Evolutionary conservation across 331 rosid species (phyloP).

Genomic region (Quercus lobata): DNA sequence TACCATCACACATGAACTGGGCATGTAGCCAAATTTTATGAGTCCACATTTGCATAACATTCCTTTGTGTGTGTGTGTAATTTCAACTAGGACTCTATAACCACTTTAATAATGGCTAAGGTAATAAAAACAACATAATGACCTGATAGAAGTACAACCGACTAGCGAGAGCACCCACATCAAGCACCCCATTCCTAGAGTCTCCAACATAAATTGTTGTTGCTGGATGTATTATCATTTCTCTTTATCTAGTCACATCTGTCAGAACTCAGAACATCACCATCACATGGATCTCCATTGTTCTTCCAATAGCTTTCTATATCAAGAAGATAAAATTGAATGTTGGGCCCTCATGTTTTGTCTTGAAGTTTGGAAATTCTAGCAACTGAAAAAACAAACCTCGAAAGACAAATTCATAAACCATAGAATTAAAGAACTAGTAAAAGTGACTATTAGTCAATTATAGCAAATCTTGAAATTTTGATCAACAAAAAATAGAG

Average conservation of each 20-base stretch:
- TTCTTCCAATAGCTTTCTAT: slow-evolving; percentile 64
- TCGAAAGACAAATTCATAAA: background rate
- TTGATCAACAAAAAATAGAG: too few species aligned
- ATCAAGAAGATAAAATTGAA: slow-evolving; percentile 48
- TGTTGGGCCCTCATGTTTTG: slow-evolving; percentile 37
- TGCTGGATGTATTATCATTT: slow-evolving; percentile 51
- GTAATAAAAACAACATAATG: background rate
- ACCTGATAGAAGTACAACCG: slow-evolving; percentile 57
- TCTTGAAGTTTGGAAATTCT: slow-evolving; percentile 49
- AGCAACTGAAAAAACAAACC: slow-evolving; percentile 28
- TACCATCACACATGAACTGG: background rate
- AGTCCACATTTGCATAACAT: background rate
- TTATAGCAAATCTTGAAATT: too few species aligned
- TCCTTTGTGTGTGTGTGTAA: background rate
- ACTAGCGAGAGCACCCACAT: slow-evolving; percentile 45
- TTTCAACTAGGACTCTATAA: background rate
- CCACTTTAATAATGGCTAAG: background rate
- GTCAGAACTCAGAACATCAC: slow-evolving; percentile 23
- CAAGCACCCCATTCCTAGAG: slow-evolving; percentile 52
- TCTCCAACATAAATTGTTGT: slow-evolving; percentile 39
- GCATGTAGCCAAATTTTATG: background rate
- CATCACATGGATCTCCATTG: slow-evolving; percentile 43
- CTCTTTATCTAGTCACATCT: slow-evolving; percentile 54
- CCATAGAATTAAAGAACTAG: background rate
- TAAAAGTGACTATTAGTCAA: background rate